phyloP scores from a whole-genome alignment of 2,329 filamentous ascomycete species.

The Neofusicoccum laricinum region DNA sequence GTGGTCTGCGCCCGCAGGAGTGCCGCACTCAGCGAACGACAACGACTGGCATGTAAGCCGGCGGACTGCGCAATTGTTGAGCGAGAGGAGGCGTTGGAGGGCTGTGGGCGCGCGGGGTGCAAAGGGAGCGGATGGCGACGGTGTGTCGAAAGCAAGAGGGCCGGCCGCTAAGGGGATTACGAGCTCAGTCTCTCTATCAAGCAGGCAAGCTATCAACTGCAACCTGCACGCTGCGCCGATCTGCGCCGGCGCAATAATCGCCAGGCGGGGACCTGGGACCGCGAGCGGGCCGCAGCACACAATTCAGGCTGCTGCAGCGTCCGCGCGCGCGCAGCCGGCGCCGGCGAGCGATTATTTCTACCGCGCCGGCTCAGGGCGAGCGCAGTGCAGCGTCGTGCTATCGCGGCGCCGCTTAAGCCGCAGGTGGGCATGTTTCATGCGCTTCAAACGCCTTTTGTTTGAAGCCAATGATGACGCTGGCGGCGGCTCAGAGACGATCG shows the following conservation, averaged over 20 bases:
- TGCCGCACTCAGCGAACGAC: constrained; percentile 15
- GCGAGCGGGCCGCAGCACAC: constrained; percentile 9
- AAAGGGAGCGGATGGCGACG: constrained; percentile 3
- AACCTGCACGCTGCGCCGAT: constrained; percentile 12
- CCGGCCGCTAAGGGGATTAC: constrained; percentile 16
- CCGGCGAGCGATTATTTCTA: not conserved
- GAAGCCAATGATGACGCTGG: constrained; percentile 7
- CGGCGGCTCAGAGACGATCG: not conserved
- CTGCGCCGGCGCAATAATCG: constrained; percentile 11
- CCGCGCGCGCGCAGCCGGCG: not conserved
- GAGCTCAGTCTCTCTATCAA: constrained; percentile 14
- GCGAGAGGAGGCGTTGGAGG: not conserved
- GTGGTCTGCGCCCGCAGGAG: constrained; percentile 9
- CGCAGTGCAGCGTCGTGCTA: constrained; percentile 5
- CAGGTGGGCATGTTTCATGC: constrained; percentile 7
- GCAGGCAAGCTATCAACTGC: constrained; percentile 14
- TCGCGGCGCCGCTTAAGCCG: constrained; percentile 2
- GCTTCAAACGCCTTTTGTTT: constrained; percentile 15
- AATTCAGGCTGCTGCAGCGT: not conserved
- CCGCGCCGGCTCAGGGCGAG: not conserved
- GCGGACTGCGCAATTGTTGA: not conserved
- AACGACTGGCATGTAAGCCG: constrained; percentile 9
- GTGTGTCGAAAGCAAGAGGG: constrained; percentile 5
- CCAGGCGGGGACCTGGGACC: constrained; percentile 7
- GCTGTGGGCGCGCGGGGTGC: not conserved